A percentile compares a stretch with the other conserved stretches of the same genome.
Evolutionary conservation across 164 flowering plant genomes (phyloP).

Genomic region (Aristolochia contorta): DNA sequence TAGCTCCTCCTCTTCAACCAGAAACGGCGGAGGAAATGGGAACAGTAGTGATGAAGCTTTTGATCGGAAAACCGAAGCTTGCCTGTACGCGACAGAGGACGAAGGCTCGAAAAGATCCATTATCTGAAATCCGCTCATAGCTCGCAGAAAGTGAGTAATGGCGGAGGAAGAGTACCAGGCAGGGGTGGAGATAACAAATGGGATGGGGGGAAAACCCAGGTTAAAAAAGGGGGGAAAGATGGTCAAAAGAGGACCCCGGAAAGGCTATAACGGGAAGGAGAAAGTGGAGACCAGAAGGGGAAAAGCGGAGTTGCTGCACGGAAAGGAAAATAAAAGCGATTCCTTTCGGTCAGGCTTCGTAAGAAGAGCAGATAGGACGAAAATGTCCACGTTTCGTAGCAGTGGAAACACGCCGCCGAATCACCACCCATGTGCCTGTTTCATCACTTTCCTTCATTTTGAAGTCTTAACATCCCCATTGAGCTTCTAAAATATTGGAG

Average conservation of each 20-base stretch:
- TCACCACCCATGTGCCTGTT: too few species aligned
- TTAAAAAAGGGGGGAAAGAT: background rate
- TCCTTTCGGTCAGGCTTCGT: background rate
- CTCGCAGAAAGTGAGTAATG: constrained; percentile 3
- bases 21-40: constrained; percentile 25
- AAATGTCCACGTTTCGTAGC: background rate
- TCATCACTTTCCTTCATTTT: too few species aligned
- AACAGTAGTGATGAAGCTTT: constrained; percentile 12
- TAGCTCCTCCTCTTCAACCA: constrained; percentile 7
- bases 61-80: constrained; percentile 30
- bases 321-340: background rate
- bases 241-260: background rate
- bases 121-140: constrained; percentile 41
- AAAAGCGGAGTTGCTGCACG: background rate
- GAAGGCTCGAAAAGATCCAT: constrained; percentile 39
- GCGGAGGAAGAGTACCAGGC: background rate
- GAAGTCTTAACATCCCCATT: too few species aligned
- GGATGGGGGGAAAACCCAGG: background rate
- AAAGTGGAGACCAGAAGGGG: background rate
- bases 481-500: too few species aligned
- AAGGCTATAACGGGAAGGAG: background rate
- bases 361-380: background rate
- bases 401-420: too few species aligned
- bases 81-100: constrained; percentile 19
- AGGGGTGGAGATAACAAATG: background rate